These are phyloP conservation scores for Infundibulicybe gibba DNA, from an alignment of 768 basidiomycete species.

Conservation along the genomic window DNA sequence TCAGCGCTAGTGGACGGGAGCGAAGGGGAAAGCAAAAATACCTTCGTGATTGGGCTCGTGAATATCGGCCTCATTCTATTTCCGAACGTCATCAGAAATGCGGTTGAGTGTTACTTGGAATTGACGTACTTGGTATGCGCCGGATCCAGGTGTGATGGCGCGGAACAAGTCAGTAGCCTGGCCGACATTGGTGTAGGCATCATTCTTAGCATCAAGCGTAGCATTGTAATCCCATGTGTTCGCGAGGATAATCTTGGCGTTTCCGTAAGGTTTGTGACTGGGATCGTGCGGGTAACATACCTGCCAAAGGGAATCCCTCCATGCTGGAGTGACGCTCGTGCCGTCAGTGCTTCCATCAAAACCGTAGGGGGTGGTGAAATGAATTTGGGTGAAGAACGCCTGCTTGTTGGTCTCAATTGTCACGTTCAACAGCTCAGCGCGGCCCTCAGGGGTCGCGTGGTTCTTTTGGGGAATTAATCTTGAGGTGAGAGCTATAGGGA, in stretches of 20 bases:
- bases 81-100: too few species aligned
- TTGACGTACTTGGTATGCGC: too few species aligned
- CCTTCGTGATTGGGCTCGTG: not conserved
- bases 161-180: not conserved
- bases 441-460: not conserved
- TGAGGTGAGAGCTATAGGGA: not conserved
- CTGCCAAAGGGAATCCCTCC: too few species aligned
- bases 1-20: not conserved
- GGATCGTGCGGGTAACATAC: too few species aligned
- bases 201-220: not conserved
- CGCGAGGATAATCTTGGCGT: too few species aligned
- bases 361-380: constrained; percentile 16
- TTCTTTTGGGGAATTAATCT: not conserved
- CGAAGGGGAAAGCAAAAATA: not conserved
- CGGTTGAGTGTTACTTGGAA: too few species aligned
- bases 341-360: constrained; percentile 10
- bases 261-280: too few species aligned
- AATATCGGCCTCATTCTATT: not conserved
- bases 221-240: not conserved
- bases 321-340: constrained; percentile 7
- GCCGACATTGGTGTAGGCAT: not conserved
- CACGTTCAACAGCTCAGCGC: constrained; percentile 11
- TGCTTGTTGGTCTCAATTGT: constrained; percentile 12
- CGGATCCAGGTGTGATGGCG: not conserved
- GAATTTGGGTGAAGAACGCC: constrained; percentile 12